phyloP scores from a whole-genome alignment of 2,329 filamentous ascomycete species.

The Cladosporium sp. region DNA sequence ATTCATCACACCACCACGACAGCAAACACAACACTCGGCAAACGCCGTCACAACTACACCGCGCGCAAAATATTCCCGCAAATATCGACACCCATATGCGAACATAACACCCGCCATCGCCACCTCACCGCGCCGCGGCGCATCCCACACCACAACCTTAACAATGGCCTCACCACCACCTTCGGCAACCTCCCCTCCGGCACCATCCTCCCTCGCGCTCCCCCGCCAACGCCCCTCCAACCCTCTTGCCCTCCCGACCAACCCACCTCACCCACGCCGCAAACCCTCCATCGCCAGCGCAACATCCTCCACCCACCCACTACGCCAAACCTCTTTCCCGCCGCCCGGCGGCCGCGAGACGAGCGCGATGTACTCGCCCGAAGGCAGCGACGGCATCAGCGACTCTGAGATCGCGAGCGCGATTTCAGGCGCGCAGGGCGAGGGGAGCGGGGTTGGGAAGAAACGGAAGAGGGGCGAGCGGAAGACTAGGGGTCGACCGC shows the following conservation, averaged over 20 bases:
- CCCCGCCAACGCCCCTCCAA: constrained; percentile 57
- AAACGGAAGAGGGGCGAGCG: constrained; percentile 28
- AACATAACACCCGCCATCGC: neutral
- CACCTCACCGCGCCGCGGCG: neutral
- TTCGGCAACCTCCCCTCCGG: constrained; percentile 20
- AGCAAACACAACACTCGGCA: no score
- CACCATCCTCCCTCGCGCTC: constrained; percentile 18
- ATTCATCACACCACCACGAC: no score
- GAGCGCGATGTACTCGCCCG: constrained; percentile 22
- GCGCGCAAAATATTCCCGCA: neutral
- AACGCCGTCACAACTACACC: neutral
- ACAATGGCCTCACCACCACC: constrained; percentile 10
- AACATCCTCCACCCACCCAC: constrained; percentile 55
- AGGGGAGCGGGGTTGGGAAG: constrained; percentile 4
- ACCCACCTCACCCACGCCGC: constrained; percentile 55
- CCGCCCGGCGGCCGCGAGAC: constrained; percentile 37
- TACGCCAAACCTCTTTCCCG: constrained; percentile 76
- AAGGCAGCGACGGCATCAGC: constrained; percentile 24
- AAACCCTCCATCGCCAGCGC: constrained; percentile 60
- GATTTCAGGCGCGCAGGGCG: constrained; percentile 31
- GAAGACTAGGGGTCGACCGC: constrained; percentile 19
- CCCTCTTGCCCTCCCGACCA: constrained; percentile 46
- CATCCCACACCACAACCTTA: neutral
- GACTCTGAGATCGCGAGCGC: constrained; percentile 32
- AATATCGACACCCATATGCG: neutral